These are phyloP conservation scores for Sonneratia caseolaris DNA, from an alignment of 345 rosid genomes.

Conservation along the genomic window DNA sequence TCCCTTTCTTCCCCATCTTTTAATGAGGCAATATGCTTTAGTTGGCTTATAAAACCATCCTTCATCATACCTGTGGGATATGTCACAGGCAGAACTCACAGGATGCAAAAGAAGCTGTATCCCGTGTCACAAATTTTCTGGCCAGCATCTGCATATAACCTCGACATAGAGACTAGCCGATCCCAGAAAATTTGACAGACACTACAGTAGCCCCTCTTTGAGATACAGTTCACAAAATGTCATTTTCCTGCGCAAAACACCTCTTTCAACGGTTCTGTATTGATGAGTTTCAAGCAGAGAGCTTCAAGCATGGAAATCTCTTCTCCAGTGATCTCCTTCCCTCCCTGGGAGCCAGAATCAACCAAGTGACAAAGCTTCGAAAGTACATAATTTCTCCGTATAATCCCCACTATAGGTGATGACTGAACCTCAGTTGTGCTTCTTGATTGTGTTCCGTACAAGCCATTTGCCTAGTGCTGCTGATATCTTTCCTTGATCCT, in stretches of 20 bases:
- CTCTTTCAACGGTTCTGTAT: conserved; percentile 75
- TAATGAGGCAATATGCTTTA: conserved; percentile 25
- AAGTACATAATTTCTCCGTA: conserved; percentile 60
- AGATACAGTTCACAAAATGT: conserved; percentile 29
- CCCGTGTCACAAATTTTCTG: conserved; percentile 42
- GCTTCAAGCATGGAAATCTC: conserved; percentile 39
- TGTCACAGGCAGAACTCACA: conserved; percentile 23
- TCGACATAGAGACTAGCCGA: conserved; percentile 17
- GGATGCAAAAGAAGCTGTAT: conserved; percentile 22
- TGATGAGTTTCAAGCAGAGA: conserved; percentile 38
- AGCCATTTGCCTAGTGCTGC: neutral
- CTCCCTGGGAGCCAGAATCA: conserved; percentile 82
- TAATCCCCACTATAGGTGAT: conserved; percentile 67
- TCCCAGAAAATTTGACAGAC: conserved; percentile 18
- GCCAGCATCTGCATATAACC: conserved; percentile 35
- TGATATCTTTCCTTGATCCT: neutral
- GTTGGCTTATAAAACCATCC: conserved; percentile 21
- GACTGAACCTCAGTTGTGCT: neutral
- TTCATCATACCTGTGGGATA: conserved; percentile 18
- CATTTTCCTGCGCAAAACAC: conserved; percentile 36
- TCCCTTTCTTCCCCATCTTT: conserved; percentile 16
- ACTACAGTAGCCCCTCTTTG: conserved; percentile 4
- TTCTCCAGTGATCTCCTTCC: conserved; percentile 76
- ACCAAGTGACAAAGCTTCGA: conserved; percentile 55
- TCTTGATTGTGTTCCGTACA: too few species aligned